Evolutionary conservation across 805 yeast genomes (phyloP).

Genomic region (Candida pseudofarinosa): DNA sequence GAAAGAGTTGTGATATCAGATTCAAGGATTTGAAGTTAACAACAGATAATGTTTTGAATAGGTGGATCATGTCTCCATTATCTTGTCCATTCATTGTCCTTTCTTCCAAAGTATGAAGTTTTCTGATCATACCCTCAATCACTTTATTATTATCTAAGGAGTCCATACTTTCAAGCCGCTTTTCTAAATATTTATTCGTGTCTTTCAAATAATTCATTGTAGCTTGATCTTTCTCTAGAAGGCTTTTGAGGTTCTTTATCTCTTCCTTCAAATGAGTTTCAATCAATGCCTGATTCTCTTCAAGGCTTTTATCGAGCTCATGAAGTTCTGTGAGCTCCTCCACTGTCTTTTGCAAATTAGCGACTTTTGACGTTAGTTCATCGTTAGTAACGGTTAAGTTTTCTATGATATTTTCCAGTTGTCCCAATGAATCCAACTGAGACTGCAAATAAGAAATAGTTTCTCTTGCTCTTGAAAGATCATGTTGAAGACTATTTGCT

Average conservation of each 20-base stretch:
- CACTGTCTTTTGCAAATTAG: conserved; percentile 31
- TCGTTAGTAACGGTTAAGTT: conserved; percentile 33
- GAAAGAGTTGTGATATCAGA: too few relatives aligned
- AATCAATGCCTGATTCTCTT: conserved; percentile 38
- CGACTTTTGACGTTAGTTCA: conserved; percentile 28
- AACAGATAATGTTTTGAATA: not conserved
- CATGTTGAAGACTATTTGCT: not conserved
- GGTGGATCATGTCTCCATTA: not conserved
- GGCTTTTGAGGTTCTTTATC: conserved; percentile 19
- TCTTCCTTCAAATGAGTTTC: conserved; percentile 42
- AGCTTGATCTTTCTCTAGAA: conserved; percentile 13
- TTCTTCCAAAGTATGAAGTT: not conserved
- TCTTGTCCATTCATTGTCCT: not conserved
- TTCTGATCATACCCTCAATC: not conserved
- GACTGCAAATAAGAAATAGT: conserved; percentile 23
- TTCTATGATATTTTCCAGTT: conserved; percentile 34
- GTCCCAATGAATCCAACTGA: conserved; percentile 30
- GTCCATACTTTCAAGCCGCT: not conserved
- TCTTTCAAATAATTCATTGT: conserved; percentile 15
- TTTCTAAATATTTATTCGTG: conserved; percentile 14
- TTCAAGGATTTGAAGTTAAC: not conserved
- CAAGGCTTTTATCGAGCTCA: conserved; percentile 47
- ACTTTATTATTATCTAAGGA: not conserved
- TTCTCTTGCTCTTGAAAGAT: conserved; percentile 16
- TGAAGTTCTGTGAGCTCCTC: conserved; percentile 47